Evolutionary conservation across 202 grass and related monocot species (phyloP), one percentile per base, ranked within the genome.

Genomic region (Zizania palustris): DNA sequence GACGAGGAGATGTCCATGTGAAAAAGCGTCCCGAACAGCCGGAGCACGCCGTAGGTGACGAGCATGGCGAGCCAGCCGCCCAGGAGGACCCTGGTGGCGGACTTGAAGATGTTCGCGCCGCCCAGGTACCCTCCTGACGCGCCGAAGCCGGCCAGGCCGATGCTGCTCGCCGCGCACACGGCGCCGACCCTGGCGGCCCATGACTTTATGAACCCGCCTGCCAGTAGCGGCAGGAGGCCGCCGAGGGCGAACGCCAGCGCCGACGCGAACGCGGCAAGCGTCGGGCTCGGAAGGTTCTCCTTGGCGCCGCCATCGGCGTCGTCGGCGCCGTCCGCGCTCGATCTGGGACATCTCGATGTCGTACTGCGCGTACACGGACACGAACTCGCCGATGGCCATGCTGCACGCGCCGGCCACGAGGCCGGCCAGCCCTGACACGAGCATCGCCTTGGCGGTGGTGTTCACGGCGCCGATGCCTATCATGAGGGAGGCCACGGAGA

Each of bases 381-480:
- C 93, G 73, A 89, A 93, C 76, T 97, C 93, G 7, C 93, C 90
- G 55, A 97, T 93, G 49, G 90, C 93, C 93, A 97, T 97, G 88
- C 90, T 97, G 83, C 93, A 97, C 11, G 93, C 88, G 36, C 93
- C 93, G 6, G 93, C 93, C 44, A 91, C 93, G 10, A 97, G 82
- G 12, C 90, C 93, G 3, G 88, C 93, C 5, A 93, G 19, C 5
- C 93, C 93, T 3, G 90, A 91, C 41, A 97, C 72, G 43, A 97
- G 75, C 93, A 97, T 93, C 22, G 90, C 80, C 68, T 79, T 85
- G 33, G 51, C 42, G 56, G 69, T 62, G 1, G 35, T 35, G 81
- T 72, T 93, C 3, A 87, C 93, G 16, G 93, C 90, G 65, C 90
- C 79, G 18, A 91, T 75, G 73, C 90, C 93, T 51, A 97, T 93